Percentiles rank a stretch among this genome's conserved stretches.
Evolutionary conservation across 306 rosid species (phyloP).

Genomic region (Crataegus laevigata): DNA sequence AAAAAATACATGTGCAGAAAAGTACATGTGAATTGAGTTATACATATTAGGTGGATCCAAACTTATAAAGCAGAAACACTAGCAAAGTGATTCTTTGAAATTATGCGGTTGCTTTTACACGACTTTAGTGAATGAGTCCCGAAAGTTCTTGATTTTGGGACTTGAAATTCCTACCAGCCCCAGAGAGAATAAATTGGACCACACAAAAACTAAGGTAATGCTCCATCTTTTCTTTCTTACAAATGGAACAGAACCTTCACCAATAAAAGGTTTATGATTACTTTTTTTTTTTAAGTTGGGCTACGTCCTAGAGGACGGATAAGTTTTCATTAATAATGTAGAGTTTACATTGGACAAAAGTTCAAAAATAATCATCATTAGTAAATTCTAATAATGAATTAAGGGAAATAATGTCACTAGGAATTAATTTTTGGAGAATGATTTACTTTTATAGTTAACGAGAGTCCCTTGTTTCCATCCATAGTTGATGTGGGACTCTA

Average conservation of each 20-base stretch:
- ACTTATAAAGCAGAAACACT: slow-evolving; percentile 10
- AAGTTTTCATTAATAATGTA: too few relatives aligned
- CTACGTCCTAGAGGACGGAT: accelerated
- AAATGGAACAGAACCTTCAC: slow-evolving; percentile 8
- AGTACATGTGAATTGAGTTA: too few relatives aligned
- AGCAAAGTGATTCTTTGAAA: slow-evolving; percentile 1
- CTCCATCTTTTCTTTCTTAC: background rate
- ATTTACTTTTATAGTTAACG: too few relatives aligned
- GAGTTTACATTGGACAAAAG: too few relatives aligned
- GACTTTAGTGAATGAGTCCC: slow-evolving; percentile 27
- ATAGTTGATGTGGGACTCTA: too few relatives aligned
- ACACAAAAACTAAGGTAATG: slow-evolving; percentile 1
- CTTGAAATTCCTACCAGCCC: slow-evolving; percentile 6
- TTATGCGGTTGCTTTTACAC: slow-evolving; percentile 31
- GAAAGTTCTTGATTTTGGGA: slow-evolving; percentile 22
- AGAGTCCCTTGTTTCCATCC: too few relatives aligned
- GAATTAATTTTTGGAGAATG: too few relatives aligned
- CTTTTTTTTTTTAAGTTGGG: background rate
- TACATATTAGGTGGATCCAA: background rate
- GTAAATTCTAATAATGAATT: too few relatives aligned
- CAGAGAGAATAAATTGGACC: slow-evolving; percentile 18
- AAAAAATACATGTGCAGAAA: too few relatives aligned
- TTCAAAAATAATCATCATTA: too few relatives aligned
- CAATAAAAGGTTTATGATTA: background rate
- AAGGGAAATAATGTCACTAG: too few relatives aligned